Base-by-base conservation (phyloP, 352 stramenopile genomes). In the Pythium myriotylum region DNA sequence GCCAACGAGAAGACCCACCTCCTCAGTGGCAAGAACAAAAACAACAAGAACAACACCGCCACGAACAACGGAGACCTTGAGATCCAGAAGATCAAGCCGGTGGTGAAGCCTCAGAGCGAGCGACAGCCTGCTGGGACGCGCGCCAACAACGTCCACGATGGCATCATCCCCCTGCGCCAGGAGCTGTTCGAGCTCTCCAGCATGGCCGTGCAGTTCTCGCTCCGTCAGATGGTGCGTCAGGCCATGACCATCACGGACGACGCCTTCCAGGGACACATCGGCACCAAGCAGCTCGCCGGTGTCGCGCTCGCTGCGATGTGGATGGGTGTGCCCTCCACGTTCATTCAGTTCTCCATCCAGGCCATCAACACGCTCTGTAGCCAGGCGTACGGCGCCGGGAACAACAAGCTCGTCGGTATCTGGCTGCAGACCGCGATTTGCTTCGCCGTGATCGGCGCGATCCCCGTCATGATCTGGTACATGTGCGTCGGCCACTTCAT, bases 371-470 rank as follows among this genome's bases (percentile, higher is more conserved):
- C 74, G 47, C 65, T 88, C 14, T 84, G 68, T 55, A 76, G 59
- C 26, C 78, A 88, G 32, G 78, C 78, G 10, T 78, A 81, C 27
- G 78, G 78, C 26, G 75, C 78, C 16, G 72, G 74, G 40, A 85
- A 88, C 61, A 75, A 74, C 37, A 64, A 73, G 27, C 73, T 88
- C 47, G 66, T 80, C 27, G 73, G 73, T 26, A 70, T 71, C 23
- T 88, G 78, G 78, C 76, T 88, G 5, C 73, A 82, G 58, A 81
- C 74, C 6, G 65, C 62, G 7, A 69, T 88, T 20, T 33, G 76
- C 12, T 70, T 77, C 45, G 68, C 65, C 20, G 54, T 77, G 23
- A 17, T 73, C 20, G 70, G 70, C 17, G 59, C 67, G 1, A 76
- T 79, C 41, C 71, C 71, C 2, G 71, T 79, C 63, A 79, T 79